Conservation (phyloP, 2,329 filamentous ascomycete species). For the Corinectria fuckeliana region DNA sequence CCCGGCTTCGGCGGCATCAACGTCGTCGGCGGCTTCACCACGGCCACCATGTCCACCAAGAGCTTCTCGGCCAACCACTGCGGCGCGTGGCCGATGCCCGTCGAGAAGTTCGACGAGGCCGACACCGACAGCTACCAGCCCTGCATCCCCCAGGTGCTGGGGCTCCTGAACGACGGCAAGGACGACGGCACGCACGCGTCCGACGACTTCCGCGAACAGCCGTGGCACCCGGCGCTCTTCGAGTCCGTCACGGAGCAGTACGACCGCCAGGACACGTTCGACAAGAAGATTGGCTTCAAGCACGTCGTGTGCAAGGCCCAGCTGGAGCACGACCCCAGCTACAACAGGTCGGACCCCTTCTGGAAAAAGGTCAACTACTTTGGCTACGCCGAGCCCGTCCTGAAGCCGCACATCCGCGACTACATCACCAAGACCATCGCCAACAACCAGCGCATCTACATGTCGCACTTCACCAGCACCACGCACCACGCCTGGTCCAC, state of each 20-base stretch:
- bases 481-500: conserved; percentile 44
- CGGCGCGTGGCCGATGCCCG: conserved; percentile 50
- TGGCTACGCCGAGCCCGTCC: conserved; percentile 41
- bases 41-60: conserved; percentile 53
- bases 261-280: conserved; percentile 45
- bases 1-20: conserved; percentile 49
- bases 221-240: conserved; percentile 44
- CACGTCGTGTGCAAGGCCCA: conserved; percentile 41
- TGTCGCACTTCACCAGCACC: conserved; percentile 47
- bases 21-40: conserved; percentile 48
- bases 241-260: conserved; percentile 45
- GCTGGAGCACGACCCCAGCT: conserved; percentile 33
- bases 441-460: conserved; percentile 45
- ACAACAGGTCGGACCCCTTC: conserved; percentile 32
- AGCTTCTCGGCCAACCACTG: conserved; percentile 51
- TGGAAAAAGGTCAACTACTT: conserved; percentile 44
- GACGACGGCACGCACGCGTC: conserved; percentile 20
- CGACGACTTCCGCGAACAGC: conserved; percentile 36
- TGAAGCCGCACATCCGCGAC: conserved; percentile 42
- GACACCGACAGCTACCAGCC: conserved; percentile 52
- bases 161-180: conserved; percentile 43
- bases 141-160: conserved; percentile 49
- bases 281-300: conserved; percentile 42
- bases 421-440: conserved; percentile 42
- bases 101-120: conserved; percentile 52